Evolutionary conservation across 1,284 basidiomycete species (phyloP), one percentile per base, ranked within the genome.

Genomic region (Megacollybia platyphylla): DNA sequence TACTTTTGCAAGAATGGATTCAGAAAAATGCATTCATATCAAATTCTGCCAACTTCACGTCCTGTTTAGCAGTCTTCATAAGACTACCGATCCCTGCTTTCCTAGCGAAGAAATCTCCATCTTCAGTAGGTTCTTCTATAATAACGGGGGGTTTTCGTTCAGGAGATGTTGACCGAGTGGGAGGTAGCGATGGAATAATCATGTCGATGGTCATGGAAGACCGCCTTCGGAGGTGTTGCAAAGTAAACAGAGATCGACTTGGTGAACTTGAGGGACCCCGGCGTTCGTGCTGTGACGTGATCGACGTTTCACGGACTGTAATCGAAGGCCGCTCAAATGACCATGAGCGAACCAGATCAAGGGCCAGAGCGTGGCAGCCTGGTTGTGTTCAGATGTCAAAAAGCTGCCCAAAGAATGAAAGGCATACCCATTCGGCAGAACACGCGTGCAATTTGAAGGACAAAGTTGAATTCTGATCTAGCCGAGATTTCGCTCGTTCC

Each of bases 291-390:
- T 3, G 11, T 11, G n/a, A 3, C 20, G 20, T 37, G 36, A 10
- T 37, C n/a, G 36, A 24, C 11, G 13, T 37, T 20, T 11, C 11
- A 18, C 57, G 61, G 11, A 60, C 48, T 8, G 58, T 50, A 32
- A 61, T 60, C 3, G 72, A 65, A 43, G 89, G 87, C 39, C 84
- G 71, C 43, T 88, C 86, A 57, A 96, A 97, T 2, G 84, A 83
- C 92, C 92, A 97, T 0, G 85, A 84, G 18, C 76, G 75, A 32
- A 94, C 77, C 9, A 97, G 74, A 53, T 88, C 79, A 18, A 97
- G 70, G 2, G 89, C 92, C 9, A 97, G 66, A 4, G 76, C 72
- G 57, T 96, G 91, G 52, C 92, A 97, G n/a, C 94, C 92, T 94
- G 15, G 1, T 15, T 15, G 15, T 15, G 54, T 2, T 35, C 11